Evolutionary conservation across 208 protist genomes (phyloP).

Genomic region (Leishmania tropica): DNA sequence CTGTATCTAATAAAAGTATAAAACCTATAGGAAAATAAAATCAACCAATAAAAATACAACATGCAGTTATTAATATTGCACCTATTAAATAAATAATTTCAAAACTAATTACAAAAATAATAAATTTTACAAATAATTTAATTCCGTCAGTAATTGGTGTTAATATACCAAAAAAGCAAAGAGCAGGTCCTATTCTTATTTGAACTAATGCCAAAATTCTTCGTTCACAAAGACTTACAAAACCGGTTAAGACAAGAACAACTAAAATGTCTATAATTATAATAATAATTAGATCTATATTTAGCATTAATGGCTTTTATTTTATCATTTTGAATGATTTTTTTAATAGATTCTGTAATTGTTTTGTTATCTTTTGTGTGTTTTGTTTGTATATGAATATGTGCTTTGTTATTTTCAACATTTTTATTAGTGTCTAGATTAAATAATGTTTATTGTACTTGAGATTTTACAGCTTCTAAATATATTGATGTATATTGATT

Average conservation of each 20-base stretch:
- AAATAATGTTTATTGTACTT: conserved; percentile 85
- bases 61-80: conserved; percentile 52
- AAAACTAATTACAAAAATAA: conserved; percentile 79
- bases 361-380: conserved; percentile 91
- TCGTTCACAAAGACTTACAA: conserved; percentile 81
- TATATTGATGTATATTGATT: conserved; percentile 88
- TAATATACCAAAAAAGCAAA: conserved; percentile 85
- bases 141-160: conserved; percentile 88
- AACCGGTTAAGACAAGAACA: conserved; percentile 82
- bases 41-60: conserved; percentile 79
- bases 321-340: conserved; percentile 89
- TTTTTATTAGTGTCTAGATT: conserved; percentile 80
- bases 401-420: conserved; percentile 62
- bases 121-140: conserved; percentile 90
- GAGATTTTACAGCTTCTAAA: conserved; percentile 86
- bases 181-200: conserved; percentile 73
- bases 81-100: conserved; percentile 75
- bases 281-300: conserved; percentile 80
- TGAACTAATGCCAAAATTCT: conserved; percentile 77
- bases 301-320: conserved; percentile 84
- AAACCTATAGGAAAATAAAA: conserved; percentile 88
- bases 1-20: conserved; percentile 78
- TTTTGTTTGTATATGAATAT: conserved; percentile 84
- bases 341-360: conserved; percentile 84
- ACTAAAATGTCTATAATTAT: conserved; percentile 80